phyloP scores from a whole-genome alignment of 176 grass and related monocot genomes.

The Microstegium vimineum region DNA sequence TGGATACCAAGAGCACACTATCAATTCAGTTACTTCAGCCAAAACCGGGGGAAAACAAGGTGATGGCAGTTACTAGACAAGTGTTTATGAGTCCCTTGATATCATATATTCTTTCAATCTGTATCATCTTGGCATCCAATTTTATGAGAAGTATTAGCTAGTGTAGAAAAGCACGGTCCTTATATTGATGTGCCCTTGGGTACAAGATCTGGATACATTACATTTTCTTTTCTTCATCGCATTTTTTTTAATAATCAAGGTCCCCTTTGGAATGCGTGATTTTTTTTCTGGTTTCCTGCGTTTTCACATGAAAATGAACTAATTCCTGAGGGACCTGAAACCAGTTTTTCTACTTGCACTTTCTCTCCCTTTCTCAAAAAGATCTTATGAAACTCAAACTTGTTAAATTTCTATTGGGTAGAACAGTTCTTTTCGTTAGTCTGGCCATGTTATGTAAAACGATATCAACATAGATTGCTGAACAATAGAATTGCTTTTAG shows the following conservation, averaged over 20 bases:
- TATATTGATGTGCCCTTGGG: background rate
- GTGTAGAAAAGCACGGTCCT: background rate
- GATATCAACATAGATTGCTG: background rate
- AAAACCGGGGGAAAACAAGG: conserved; percentile 47
- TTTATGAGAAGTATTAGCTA: background rate
- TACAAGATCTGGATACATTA: background rate
- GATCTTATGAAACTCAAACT: background rate
- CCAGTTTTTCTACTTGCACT: background rate
- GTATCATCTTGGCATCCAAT: background rate
- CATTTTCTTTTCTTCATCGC: background rate
- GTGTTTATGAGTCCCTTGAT: background rate
- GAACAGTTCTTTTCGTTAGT: background rate
- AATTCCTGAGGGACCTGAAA: background rate
- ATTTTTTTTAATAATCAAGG: background rate
- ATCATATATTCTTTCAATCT: background rate
- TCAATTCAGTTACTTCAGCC: conserved; percentile 74
- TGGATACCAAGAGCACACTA: conserved; percentile 57
- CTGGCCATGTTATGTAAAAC: background rate
- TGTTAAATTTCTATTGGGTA: background rate
- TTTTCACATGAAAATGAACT: background rate
- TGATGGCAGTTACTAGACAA: conserved; percentile 24
- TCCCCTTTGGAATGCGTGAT: background rate
- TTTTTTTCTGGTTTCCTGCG: background rate
- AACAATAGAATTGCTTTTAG: conserved; percentile 10
- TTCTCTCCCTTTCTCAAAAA: background rate